Conservation (phyloP, 1,284 basidiomycete genomes). For the Peniophora sp. region DNA sequence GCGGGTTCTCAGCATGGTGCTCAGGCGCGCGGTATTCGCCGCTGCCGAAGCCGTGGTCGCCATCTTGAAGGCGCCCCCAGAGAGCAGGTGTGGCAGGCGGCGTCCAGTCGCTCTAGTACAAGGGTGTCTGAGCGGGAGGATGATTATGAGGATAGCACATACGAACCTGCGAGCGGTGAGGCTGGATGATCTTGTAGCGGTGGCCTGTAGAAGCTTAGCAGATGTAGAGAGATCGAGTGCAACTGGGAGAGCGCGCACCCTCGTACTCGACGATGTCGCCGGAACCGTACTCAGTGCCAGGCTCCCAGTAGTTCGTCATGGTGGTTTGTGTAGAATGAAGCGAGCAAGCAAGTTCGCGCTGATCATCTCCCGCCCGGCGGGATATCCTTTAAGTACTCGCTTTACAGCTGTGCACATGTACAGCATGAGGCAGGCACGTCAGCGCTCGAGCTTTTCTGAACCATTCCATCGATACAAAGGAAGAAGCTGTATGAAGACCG, state of each 20-base stretch:
- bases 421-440: no score
- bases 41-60: constrained; percentile 13
- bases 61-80: constrained; percentile 47
- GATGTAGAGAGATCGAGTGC: not conserved
- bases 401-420: no score
- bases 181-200: constrained; percentile 62
- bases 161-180: constrained; percentile 56
- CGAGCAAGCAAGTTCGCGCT: no score
- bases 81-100: constrained; percentile 55
- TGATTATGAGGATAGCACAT: constrained; percentile 2
- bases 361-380: no score
- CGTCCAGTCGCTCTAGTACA: constrained; percentile 64
- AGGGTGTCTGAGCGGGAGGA: constrained; percentile 2
- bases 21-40: constrained; percentile 14
- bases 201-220: constrained; percentile 28
- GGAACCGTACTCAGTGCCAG: constrained; percentile 50
- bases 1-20: constrained; percentile 18
- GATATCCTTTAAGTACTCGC: no score
- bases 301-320: constrained; percentile 49
- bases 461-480: no score
- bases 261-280: constrained; percentile 52
- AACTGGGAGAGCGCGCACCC: constrained; percentile 30
- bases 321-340: no score
- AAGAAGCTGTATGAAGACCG: no score
- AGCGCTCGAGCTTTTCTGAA: no score